phyloP scores from a whole-genome alignment of 148 eudicot genomes.

The Amaranthus cruentus region DNA sequence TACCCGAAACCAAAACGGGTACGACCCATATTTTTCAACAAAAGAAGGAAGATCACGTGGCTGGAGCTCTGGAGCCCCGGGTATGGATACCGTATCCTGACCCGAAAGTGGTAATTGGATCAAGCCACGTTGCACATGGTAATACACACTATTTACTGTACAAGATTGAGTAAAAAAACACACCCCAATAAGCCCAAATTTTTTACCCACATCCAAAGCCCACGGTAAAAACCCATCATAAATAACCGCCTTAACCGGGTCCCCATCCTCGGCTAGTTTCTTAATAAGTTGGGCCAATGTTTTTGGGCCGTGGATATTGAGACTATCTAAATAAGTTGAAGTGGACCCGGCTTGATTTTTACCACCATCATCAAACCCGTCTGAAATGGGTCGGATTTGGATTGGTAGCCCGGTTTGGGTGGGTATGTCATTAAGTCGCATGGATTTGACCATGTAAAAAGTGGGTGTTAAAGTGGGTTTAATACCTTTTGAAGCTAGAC shows the following conservation, averaged over 20 bases:
- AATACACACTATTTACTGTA: constrained; percentile 50
- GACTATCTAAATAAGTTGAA: constrained; percentile 27
- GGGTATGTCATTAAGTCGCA: constrained; percentile 18
- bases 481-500: constrained; percentile 42
- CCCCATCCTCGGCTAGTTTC: constrained; percentile 18
- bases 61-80: constrained; percentile 37
- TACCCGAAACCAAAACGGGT: constrained; percentile 25
- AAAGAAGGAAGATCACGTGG: constrained; percentile 36
- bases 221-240: constrained; percentile 56
- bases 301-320: constrained; percentile 28
- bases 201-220: constrained; percentile 48
- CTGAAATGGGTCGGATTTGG: constrained; percentile 35
- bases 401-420: constrained; percentile 22
- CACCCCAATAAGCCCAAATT: constrained; percentile 37
- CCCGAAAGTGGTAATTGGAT: constrained; percentile 28
- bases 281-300: constrained; percentile 32
- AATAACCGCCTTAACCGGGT: constrained; percentile 36
- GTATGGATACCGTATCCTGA: constrained; percentile 24
- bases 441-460: constrained; percentile 30
- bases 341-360: constrained; percentile 24
- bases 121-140: constrained; percentile 44
- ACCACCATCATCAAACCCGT: constrained; percentile 51
- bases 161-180: constrained; percentile 53
- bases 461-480: constrained; percentile 40
- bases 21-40: constrained; percentile 29